Percentiles rank a stretch among this genome's conserved stretches.
phyloP scores from a whole-genome alignment of 176 grass and related monocot genomes.

The barley (Hordeum vulgare) region DNA sequence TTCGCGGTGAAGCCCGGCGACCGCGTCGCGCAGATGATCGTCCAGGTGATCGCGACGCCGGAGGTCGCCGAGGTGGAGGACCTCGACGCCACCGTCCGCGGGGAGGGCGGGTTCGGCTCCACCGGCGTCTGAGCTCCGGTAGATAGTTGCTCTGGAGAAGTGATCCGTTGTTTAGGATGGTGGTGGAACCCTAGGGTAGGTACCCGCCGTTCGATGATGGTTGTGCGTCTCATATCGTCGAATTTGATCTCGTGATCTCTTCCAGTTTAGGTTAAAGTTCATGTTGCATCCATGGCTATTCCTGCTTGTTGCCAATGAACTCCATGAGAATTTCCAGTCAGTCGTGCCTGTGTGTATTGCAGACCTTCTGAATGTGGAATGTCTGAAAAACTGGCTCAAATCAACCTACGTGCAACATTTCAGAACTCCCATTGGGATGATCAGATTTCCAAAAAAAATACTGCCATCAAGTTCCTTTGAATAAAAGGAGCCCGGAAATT shows the following conservation, averaged over 20 bases:
- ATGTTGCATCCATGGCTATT: neutral
- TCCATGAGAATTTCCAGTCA: neutral
- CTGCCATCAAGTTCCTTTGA: too few relatives aligned
- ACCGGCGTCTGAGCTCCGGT: conserved; percentile 43
- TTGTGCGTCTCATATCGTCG: neutral
- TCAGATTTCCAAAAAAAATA: too few relatives aligned
- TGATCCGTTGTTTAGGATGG: neutral
- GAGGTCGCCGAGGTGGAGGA: conserved; percentile 79
- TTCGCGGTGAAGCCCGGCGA: conserved; percentile 60
- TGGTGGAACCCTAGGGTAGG: neutral
- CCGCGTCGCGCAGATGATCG: conserved; percentile 73
- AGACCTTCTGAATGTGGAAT: too few relatives aligned
- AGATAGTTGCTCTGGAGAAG: too few relatives aligned
- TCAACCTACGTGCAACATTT: too few relatives aligned
- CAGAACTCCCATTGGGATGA: too few relatives aligned
- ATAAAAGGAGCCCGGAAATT: too few relatives aligned
- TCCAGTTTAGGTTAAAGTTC: neutral
- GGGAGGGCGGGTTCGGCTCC: conserved; percentile 81
- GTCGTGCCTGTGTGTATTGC: too few relatives aligned
- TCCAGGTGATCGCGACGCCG: conserved; percentile 56
- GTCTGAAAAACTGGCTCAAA: too few relatives aligned
- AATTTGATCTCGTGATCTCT: neutral
- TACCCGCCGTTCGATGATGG: neutral
- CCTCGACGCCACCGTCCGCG: conserved; percentile 64
- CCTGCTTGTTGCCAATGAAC: too few relatives aligned